These are phyloP conservation scores for Sporothrix schenckii DNA, from an alignment of 2,329 filamentous ascomycete genomes.

Conservation along the genomic window DNA sequence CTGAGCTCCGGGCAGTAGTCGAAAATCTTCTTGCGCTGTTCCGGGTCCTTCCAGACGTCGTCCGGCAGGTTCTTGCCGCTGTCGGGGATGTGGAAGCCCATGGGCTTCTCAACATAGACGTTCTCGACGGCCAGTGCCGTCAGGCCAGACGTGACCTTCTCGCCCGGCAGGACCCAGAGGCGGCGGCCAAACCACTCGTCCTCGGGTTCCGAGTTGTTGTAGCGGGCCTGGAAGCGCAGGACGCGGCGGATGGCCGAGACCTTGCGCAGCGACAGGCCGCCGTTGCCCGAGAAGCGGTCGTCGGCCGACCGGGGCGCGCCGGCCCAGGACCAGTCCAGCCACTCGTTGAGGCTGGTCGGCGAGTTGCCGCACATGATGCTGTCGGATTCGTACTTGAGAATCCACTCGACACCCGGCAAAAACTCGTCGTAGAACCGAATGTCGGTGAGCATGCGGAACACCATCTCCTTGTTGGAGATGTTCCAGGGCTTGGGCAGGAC, in stretches of 20 bases:
- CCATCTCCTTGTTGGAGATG: constrained; percentile 52
- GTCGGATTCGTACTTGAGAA: constrained; percentile 59
- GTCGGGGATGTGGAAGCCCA: constrained; percentile 58
- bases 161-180: constrained; percentile 52
- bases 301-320: constrained; percentile 53
- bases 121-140: constrained; percentile 55
- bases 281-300: constrained; percentile 56
- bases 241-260: constrained; percentile 55
- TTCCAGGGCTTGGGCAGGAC: constrained; percentile 54
- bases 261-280: constrained; percentile 57
- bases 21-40: constrained; percentile 52
- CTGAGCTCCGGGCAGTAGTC: constrained; percentile 60
- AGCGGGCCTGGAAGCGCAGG: constrained; percentile 54
- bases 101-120: constrained; percentile 53
- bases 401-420: constrained; percentile 55
- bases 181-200: constrained; percentile 60
- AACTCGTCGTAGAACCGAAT: constrained; percentile 57
- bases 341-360: constrained; percentile 55
- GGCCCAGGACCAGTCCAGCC: constrained; percentile 59
- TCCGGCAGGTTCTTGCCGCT: constrained; percentile 49
- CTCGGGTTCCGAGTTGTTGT: constrained; percentile 55
- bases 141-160: constrained; percentile 50
- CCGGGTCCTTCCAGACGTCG: constrained; percentile 52
- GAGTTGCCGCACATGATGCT: constrained; percentile 61
- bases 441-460: constrained; percentile 55